These are phyloP conservation scores for Penicillium coprophilum DNA, from an alignment of 495 filamentous ascomycete species.

Conservation along the genomic window DNA sequence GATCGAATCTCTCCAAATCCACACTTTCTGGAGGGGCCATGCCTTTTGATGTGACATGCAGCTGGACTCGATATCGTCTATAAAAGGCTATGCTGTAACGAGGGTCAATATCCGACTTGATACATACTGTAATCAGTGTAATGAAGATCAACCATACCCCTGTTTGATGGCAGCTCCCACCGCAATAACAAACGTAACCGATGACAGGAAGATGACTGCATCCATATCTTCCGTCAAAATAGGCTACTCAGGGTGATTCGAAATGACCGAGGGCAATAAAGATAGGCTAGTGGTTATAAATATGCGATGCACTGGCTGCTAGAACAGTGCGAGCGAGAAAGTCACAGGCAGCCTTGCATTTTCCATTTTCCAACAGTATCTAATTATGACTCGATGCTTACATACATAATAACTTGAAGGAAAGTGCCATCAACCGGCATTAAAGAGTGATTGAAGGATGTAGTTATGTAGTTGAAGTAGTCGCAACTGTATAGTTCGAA, in stretches of 20 bases:
- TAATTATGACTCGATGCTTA: not conserved
- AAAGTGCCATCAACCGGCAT: not conserved
- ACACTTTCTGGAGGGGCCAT: constrained; percentile 1
- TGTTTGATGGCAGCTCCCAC: constrained; percentile 14
- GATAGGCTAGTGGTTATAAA: constrained; percentile 9
- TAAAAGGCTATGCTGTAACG: constrained; percentile 17
- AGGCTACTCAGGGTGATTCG: not conserved
- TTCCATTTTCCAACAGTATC: not conserved
- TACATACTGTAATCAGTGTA: constrained; percentile 1
- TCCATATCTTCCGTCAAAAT: constrained; percentile 7
- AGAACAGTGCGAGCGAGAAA: not conserved
- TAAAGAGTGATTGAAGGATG: not conserved
- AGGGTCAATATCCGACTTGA: not conserved
- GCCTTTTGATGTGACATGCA: constrained; percentile 18
- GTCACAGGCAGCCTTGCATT: not conserved
- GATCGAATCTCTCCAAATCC: constrained; percentile 13
- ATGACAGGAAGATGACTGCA: constrained; percentile 18
- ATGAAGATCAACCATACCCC: constrained; percentile 11
- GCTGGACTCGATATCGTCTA: constrained; percentile 17
- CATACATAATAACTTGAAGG: not conserved
- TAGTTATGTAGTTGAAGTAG: constrained; percentile 3
- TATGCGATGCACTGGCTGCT: constrained; percentile 2
- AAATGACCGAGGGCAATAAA: not conserved
- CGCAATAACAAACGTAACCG: constrained; percentile 18
- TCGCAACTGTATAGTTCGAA: constrained; percentile 5